Conservation (phyloP, 2,329 filamentous ascomycete genomes). For the Diaporthe sp. region DNA sequence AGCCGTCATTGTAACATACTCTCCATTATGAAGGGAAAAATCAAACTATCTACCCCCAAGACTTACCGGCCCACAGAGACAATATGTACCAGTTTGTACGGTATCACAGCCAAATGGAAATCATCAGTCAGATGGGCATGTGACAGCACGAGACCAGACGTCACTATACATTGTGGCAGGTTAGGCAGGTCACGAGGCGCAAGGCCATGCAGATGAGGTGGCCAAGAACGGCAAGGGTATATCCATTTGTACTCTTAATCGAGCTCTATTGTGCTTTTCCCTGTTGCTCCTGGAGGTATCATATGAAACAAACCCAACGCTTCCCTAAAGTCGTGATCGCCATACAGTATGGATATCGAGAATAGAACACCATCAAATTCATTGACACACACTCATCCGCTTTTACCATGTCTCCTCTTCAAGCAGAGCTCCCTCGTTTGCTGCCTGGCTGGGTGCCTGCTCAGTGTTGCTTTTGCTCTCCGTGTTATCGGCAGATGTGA, state of each 20-base stretch:
- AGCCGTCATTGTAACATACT: constrained; percentile 11
- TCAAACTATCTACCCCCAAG: not conserved
- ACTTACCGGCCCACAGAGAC: no score
- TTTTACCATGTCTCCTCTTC: constrained; percentile 25
- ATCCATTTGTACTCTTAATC: constrained; percentile 21
- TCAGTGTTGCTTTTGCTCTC: not conserved
- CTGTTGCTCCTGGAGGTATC: constrained; percentile 34
- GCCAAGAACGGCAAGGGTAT: constrained; percentile 19
- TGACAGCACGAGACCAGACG: not conserved
- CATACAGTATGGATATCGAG: constrained; percentile 20
- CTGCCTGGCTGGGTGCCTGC: not conserved
- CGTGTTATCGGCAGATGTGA: not conserved
- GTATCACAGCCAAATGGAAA: not conserved
- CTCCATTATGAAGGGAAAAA: not conserved
- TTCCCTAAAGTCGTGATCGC: constrained; percentile 24
- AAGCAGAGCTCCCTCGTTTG: not conserved
- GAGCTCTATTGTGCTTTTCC: constrained; percentile 19
- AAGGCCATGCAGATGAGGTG: no score
- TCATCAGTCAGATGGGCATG: not conserved
- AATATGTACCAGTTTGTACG: not conserved
- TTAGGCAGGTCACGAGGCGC: not conserved
- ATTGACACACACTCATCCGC: not conserved
- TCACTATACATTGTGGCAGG: not conserved
- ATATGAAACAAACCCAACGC: constrained; percentile 31
- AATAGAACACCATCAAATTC: constrained; percentile 17